Percentiles rank a stretch among this genome's conserved stretches.
phyloP scores from a whole-genome alignment of 805 yeast genomes.

The Saturnispora dispora region DNA sequence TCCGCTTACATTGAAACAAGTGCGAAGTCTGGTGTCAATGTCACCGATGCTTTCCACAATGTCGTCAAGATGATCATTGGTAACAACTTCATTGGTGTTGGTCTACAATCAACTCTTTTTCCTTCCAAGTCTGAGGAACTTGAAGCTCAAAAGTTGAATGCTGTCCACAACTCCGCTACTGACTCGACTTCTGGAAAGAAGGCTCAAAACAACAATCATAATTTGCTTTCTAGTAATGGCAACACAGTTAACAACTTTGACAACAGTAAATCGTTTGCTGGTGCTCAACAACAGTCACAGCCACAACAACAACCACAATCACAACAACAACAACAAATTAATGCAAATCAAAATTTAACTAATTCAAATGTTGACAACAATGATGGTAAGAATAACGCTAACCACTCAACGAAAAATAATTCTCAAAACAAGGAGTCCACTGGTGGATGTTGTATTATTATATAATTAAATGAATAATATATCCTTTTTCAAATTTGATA shows the following conservation, averaged over 20 bases:
- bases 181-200: not conserved
- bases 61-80: slow-evolving; percentile 28
- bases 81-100: slow-evolving; percentile 18
- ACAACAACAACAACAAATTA: not conserved
- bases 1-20: slow-evolving; percentile 84
- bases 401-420: slow-evolving; percentile 4
- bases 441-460: slow-evolving; percentile 29
- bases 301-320: not conserved
- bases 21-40: slow-evolving; percentile 86
- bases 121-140: slow-evolving; percentile 21
- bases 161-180: not conserved
- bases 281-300: not conserved
- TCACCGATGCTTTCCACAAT: slow-evolving; percentile 33
- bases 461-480: slow-evolving; percentile 14
- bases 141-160: slow-evolving; percentile 9
- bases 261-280: not conserved
- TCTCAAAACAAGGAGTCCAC: slow-evolving; percentile 14
- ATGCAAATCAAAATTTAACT: slow-evolving; percentile 3
- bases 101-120: slow-evolving; percentile 21
- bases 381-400: not conserved
- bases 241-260: not conserved
- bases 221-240: not conserved
- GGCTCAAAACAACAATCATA: not conserved
- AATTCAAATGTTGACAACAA: slow-evolving; percentile 1
- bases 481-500: not conserved